phyloP scores from a whole-genome alignment of 495 filamentous ascomycete species.

The Podospora conica region DNA sequence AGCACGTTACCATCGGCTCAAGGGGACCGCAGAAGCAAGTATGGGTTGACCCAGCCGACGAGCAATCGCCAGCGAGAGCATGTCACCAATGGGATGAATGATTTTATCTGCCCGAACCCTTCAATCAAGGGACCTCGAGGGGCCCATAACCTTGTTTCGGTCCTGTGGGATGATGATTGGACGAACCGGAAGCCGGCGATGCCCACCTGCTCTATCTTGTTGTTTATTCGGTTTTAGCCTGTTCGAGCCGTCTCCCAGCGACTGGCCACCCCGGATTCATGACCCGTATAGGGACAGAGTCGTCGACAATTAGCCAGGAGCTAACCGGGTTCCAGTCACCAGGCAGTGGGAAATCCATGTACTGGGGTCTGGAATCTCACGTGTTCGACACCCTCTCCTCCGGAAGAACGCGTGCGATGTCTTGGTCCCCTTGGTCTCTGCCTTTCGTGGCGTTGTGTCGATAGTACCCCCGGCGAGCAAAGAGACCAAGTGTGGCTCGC shows the following conservation, averaged over 20 bases:
- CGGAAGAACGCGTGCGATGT: not conserved
- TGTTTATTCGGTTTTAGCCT: conserved; percentile 2
- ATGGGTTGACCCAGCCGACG: not conserved
- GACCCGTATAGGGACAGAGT: not conserved
- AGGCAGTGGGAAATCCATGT: not conserved
- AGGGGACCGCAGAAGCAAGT: not conserved
- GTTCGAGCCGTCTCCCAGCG: not conserved
- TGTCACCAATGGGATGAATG: not conserved
- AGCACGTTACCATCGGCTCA: not conserved
- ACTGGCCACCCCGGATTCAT: not conserved
- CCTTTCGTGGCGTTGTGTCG: not conserved
- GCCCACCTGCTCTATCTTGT: not conserved
- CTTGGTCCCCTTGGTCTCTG: not conserved
- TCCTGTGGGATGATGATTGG: not conserved
- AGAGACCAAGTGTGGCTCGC: not conserved
- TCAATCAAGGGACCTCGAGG: not conserved
- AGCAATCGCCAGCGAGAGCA: not conserved
- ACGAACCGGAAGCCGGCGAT: not conserved
- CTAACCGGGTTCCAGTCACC: not conserved
- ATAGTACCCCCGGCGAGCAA: not conserved
- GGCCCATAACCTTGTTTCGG: not conserved
- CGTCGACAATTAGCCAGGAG: not conserved
- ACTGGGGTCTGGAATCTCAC: not conserved
- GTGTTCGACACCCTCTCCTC: not conserved
- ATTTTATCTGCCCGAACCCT: not conserved